A percentile compares a stretch with the other conserved stretches of the same genome.
phyloP scores from a whole-genome alignment of 805 yeast species.

The Pichia nakasei region DNA sequence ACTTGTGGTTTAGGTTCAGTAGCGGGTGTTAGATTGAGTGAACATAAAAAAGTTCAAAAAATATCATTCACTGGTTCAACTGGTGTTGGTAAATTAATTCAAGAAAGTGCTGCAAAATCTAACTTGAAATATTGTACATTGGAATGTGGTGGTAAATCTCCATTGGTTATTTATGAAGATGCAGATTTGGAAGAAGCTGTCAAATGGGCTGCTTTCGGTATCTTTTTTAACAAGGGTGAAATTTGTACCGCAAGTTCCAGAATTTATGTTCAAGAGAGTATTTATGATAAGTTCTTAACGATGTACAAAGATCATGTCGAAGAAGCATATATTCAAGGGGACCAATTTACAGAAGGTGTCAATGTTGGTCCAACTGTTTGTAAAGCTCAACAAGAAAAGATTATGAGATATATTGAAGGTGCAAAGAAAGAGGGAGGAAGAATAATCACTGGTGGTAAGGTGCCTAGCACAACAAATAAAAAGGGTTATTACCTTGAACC shows the following conservation, averaged over 20 bases:
- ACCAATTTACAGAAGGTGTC: slow-evolving; percentile 69
- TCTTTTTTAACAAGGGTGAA: slow-evolving; percentile 92
- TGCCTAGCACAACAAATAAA: slow-evolving; percentile 30
- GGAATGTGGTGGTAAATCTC: slow-evolving; percentile 96
- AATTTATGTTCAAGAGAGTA: slow-evolving; percentile 74
- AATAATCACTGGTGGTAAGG: slow-evolving; percentile 56
- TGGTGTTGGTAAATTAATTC: slow-evolving; percentile 67
- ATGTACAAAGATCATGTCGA: slow-evolving; percentile 49
- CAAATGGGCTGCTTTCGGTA: slow-evolving; percentile 68
- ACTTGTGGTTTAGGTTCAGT: slow-evolving; percentile 54
- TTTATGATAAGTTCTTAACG: slow-evolving; percentile 68
- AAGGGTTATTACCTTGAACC: slow-evolving; percentile 64
- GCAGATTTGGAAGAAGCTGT: slow-evolving; percentile 73
- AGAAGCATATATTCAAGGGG: slow-evolving; percentile 54
- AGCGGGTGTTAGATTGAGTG: slow-evolving; percentile 51
- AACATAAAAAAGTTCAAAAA: slow-evolving; percentile 51
- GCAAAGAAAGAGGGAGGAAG: slow-evolving; percentile 84
- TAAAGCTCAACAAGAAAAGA: slow-evolving; percentile 65
- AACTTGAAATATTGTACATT: slow-evolving; percentile 85
- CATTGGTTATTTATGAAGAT: slow-evolving; percentile 81
- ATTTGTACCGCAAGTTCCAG: slow-evolving; percentile 95
- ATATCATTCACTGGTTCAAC: slow-evolving; percentile 67
- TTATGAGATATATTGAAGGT: slow-evolving; percentile 63
- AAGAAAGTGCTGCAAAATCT: slow-evolving; percentile 77
- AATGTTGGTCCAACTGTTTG: slow-evolving; percentile 94